Conservation (phyloP, 352 stramenopile species). For the Phytophthora niederhauseri region DNA sequence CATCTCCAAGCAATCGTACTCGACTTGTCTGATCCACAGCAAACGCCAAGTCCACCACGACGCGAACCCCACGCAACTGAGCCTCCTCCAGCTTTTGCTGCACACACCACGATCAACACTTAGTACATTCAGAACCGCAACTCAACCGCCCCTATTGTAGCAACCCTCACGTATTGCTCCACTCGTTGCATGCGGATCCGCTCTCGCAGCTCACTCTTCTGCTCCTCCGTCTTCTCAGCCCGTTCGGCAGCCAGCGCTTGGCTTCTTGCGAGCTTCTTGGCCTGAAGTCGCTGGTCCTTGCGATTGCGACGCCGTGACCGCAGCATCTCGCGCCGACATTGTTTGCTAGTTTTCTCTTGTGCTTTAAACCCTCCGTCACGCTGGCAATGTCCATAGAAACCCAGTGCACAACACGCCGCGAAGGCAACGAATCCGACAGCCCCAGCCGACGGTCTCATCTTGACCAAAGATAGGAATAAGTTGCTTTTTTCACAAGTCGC, state of each 20-base stretch:
- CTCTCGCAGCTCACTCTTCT: conserved; percentile 58
- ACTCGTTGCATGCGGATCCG: conserved; percentile 73
- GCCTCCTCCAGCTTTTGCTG: conserved; percentile 79
- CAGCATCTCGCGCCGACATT: conserved; percentile 20
- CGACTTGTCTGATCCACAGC: conserved; percentile 46
- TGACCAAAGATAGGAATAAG: conserved; percentile 1
- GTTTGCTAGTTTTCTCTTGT: conserved; percentile 13
- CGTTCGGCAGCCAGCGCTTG: conserved; percentile 5
- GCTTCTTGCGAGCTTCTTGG: conserved; percentile 35
- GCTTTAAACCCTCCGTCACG: neutral
- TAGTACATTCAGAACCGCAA: neutral
- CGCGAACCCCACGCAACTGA: conserved; percentile 43
- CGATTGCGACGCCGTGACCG: conserved; percentile 36
- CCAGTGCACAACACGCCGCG: conserved; percentile 10
- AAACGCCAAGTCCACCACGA: conserved; percentile 78
- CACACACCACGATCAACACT: neutral
- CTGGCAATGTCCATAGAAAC: neutral
- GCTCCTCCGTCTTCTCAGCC: conserved; percentile 43
- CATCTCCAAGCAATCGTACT: conserved; percentile 29
- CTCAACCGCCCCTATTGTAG: neutral
- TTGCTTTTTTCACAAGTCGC: conserved; percentile 2
- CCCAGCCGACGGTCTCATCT: conserved; percentile 19
- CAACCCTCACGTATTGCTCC: conserved; percentile 67
- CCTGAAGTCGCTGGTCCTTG: conserved; percentile 37
- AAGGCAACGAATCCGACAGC: conserved; percentile 5